Base-by-base conservation (phyloP, 1,284 basidiomycete species). In the Athelia psychrophila region DNA sequence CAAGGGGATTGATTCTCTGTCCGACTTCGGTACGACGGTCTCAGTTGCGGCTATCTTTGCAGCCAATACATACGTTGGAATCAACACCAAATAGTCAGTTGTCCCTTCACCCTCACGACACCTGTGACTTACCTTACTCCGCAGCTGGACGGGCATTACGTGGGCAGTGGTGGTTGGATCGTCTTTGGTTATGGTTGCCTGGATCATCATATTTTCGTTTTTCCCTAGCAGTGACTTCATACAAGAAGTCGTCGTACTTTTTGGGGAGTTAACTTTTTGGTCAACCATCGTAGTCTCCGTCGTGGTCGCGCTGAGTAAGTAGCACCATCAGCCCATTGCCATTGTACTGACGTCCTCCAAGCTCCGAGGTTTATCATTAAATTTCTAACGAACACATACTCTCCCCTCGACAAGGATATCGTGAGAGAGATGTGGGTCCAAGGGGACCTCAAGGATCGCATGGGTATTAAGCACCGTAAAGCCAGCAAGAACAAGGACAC, bases 11-110 rank as follows among this genome's bases (percentile, higher is more conserved):
- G 85, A 93, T 52, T 86, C 85, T 18, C 72, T 97, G 18, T 79
- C 88, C 44, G 93, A 98, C 66, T 89, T 97, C 58, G 95, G 95
- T n/a, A 95, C 95, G 2, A 95, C 94, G 0, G 85, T 95, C 6
- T 88, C 90, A 2, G 88, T 93, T 20, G 81, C 90, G 13, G 93
- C 92, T 3, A 94, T 98, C 54, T 81, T 94, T 50, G 75, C 89
- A 2, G 95, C 94, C 3, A 98, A 98, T 66, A 75, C 82, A 42
- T 95, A 88, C 63, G 91, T 97, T 54, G 93, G 92, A 16, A 70
- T 96, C 60, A 95, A 92, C 67, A 95, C 86, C 19, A 76, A 87
- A 54, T 96, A 96, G 89, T 92, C 56, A 69, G 89, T 81, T 13
- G 16, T 38, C 15, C n/a, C 38, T 33, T 18, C 51, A 24, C 52